These are phyloP conservation scores for Capronia americana DNA, from an alignment of 2,329 filamentous ascomycete species.

Conservation along the genomic window DNA sequence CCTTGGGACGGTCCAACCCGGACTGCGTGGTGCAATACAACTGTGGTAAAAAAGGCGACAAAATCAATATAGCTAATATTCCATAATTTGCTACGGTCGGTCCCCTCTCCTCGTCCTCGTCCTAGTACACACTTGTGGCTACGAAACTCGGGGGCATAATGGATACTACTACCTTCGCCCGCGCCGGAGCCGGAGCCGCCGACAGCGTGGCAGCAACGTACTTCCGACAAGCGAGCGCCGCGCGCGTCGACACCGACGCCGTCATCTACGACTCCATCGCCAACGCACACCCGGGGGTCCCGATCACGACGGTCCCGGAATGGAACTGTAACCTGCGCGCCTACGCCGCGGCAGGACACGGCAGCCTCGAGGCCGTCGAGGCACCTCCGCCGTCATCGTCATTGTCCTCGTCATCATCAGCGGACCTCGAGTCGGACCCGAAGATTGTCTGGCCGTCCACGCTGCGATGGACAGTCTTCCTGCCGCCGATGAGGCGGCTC, in stretches of 20 bases:
- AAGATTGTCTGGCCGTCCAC: constrained; percentile 21
- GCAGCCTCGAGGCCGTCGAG: constrained; percentile 33
- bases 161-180: not conserved
- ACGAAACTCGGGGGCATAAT: not conserved
- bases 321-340: constrained; percentile 48
- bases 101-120: too few species aligned
- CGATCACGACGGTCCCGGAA: constrained; percentile 44
- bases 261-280: constrained; percentile 32
- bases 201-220: constrained; percentile 26
- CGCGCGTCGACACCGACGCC: constrained; percentile 38
- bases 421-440: constrained; percentile 1
- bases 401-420: not conserved
- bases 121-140: not conserved
- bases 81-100: too few species aligned
- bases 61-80: too few species aligned
- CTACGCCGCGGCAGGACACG: constrained; percentile 52
- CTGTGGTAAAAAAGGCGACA: too few species aligned
- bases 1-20: too few species aligned
- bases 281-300: constrained; percentile 29
- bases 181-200: not conserved
- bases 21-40: too few species aligned
- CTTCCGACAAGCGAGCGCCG: constrained; percentile 33
- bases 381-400: not conserved
- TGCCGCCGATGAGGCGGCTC: constrained; percentile 34
- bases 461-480: constrained; percentile 35